Evolutionary conservation across 2,329 filamentous ascomycete genomes (phyloP).

Genomic region (Chaetomium strumarium): DNA sequence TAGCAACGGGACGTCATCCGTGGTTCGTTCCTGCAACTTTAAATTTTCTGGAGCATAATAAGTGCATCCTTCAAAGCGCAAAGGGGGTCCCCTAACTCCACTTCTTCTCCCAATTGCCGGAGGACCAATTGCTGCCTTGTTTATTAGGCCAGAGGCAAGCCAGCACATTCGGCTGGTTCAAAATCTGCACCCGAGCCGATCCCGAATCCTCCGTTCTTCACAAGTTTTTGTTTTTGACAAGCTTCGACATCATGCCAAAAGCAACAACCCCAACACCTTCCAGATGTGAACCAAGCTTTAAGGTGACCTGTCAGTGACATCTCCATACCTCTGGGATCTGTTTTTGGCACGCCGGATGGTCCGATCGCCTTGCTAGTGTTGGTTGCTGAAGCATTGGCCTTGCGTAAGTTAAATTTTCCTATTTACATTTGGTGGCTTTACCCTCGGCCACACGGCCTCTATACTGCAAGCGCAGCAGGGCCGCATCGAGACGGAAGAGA

Average conservation of each 20-base stretch:
- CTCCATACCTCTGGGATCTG: constrained; percentile 1
- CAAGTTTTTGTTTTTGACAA: constrained; percentile 11
- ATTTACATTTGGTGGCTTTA: background rate
- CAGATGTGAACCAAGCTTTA: constrained; percentile 12
- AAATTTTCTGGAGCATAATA: too few relatives aligned
- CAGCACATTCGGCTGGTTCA: background rate
- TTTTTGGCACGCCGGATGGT: constrained; percentile 17
- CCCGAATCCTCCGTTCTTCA: background rate
- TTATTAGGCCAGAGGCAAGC: background rate
- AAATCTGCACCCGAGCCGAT: constrained; percentile 7
- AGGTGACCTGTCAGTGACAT: background rate
- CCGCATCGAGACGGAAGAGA: too few relatives aligned
- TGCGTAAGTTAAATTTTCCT: constrained; percentile 21
- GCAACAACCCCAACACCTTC: background rate
- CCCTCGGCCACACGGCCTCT: too few relatives aligned
- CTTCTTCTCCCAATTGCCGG: background rate
- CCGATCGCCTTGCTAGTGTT: background rate
- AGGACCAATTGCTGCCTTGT: constrained; percentile 7
- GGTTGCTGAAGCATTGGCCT: constrained; percentile 9
- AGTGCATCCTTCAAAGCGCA: too few relatives aligned
- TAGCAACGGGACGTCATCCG: too few relatives aligned
- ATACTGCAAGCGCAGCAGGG: too few relatives aligned
- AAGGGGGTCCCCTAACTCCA: background rate
- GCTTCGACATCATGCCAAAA: constrained; percentile 9
- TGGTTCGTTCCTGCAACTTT: too few relatives aligned